Conservation (phyloP, 768 basidiomycete species). For the Mycena vulgaris region DNA sequence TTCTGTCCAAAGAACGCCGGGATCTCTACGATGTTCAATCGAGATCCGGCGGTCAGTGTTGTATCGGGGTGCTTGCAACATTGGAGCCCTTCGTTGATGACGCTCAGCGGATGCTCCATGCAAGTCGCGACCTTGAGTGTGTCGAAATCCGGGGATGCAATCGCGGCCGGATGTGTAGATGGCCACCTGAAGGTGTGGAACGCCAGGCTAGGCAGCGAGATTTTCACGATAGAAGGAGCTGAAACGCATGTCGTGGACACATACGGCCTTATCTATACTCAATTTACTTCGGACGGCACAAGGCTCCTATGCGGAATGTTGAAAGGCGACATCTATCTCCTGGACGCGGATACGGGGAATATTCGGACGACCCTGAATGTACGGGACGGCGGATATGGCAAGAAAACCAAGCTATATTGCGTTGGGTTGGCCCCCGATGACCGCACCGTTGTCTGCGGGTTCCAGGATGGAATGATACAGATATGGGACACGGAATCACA, state of each 20-base stretch:
- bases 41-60: background rate
- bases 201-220: background rate
- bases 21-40: background rate
- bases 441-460: constrained; percentile 13
- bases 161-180: background rate
- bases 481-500: constrained; percentile 9
- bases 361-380: background rate
- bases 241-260: background rate
- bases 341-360: background rate
- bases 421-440: constrained; percentile 11
- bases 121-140: background rate
- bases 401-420: background rate
- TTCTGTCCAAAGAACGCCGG: constrained; percentile 14
- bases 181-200: constrained; percentile 7
- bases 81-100: constrained; percentile 21
- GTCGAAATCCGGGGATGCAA: background rate
- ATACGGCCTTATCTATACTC: background rate
- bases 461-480: constrained; percentile 1
- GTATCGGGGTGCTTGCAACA: background rate
- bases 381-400: background rate
- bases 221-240: background rate
- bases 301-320: background rate
- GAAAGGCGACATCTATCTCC: background rate
- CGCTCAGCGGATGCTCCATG: background rate
- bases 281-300: background rate